phyloP scores from a whole-genome alignment of 305 asterid genomes.

The Vinca major region DNA sequence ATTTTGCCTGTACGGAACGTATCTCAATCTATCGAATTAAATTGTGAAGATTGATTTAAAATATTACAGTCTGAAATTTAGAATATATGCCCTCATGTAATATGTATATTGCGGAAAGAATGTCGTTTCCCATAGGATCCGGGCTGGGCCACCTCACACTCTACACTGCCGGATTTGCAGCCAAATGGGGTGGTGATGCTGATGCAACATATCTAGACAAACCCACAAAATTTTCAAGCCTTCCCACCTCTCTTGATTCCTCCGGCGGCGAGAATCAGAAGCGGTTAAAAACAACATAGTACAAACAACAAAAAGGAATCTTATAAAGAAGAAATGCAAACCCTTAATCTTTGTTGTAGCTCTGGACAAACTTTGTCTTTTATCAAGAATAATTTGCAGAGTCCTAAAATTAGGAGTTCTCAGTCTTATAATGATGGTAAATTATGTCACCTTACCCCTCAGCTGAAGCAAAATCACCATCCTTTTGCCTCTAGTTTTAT shows the following conservation, averaged over 20 bases:
- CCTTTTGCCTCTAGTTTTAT: neutral
- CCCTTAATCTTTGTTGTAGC: neutral
- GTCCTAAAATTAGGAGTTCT: conserved; percentile 4
- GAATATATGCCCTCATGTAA: too few species aligned
- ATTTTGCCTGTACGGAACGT: too few species aligned
- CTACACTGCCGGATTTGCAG: too few species aligned
- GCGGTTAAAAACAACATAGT: neutral
- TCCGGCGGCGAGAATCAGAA: neutral
- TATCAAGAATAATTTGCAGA: too few species aligned
- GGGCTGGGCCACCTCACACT: neutral
- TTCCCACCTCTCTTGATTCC: neutral
- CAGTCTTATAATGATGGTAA: neutral
- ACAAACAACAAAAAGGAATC: neutral
- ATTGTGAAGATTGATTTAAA: too few species aligned
- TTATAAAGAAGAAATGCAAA: conserved; percentile 7
- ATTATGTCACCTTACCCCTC: neutral
- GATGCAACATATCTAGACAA: too few species aligned
- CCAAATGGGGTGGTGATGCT: too few species aligned
- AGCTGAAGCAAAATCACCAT: neutral
- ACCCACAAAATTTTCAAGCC: too few species aligned
- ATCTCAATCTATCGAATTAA: too few species aligned
- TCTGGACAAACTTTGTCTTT: neutral
- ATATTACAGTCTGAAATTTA: too few species aligned
- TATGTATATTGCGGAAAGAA: too few species aligned
- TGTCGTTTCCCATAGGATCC: too few species aligned